Evolutionary conservation across 2,329 filamentous ascomycete species (phyloP), one percentile per base, ranked within the genome.

Genomic region (Fusarium neocosmosporiellum): DNA sequence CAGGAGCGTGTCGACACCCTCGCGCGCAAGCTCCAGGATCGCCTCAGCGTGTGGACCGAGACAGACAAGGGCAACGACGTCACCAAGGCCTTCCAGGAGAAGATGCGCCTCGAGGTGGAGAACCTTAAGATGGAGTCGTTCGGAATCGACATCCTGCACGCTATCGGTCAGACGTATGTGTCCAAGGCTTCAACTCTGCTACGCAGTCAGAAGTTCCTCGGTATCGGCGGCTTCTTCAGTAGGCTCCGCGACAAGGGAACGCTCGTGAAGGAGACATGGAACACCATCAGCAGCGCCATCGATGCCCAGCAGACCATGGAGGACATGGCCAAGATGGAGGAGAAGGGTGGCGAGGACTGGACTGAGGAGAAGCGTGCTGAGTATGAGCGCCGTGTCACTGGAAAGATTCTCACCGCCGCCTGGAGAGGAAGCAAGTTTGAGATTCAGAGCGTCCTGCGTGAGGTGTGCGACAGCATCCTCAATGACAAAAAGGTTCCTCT

Each of bases 71-170:
- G 92, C 53, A 70, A 84, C 16, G 95, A 97, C 76, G 94, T 98
- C 67, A 98, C 96, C 36, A 86, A 85, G 66, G 94, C 96, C 0
- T 99, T 98, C 86, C 92, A 95, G 81, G 94, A 96, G 81, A 98
- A 99, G 89, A 98, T 94, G 75, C 90, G 92, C 43, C 90, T 98
- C 43, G 96, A 99, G 84, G 94, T 97, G 29, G 96, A 99, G 86
- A 97, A 98, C 80, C 87, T 99, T 77, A 99, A 98, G 88, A 99
- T 99, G 94, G 96, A 99, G 84, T 97, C 94, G 0, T 99, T 99
- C 77, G 96, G 96, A 59, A 88, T 99, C 46, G 96, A 99, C 72
- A 98, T 98, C 76, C 87, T 98, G 57, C 96, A 98, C 82, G 95
- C 96, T 53, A 97, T 99, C 78, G 96, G 96, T 18, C 88, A 93